phyloP scores from a whole-genome alignment of 1,284 basidiomycete species.

The Phellopilus nigrolimitatus region DNA sequence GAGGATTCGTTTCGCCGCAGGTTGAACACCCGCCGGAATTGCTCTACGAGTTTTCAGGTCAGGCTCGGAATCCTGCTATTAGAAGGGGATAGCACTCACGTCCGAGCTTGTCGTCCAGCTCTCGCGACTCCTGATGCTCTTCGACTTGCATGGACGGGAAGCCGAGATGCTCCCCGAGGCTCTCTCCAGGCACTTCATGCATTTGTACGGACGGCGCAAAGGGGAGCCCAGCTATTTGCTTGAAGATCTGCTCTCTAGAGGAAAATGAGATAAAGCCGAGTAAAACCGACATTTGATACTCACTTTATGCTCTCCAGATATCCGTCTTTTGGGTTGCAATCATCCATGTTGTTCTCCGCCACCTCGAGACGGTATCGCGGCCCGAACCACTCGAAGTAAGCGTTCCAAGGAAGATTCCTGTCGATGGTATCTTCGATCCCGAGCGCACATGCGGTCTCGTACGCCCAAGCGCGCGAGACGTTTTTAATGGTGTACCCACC shows the following conservation, averaged over 20 bases:
- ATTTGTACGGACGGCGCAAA: constrained; percentile 86
- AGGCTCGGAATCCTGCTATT: not conserved
- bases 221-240: constrained; percentile 73
- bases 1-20: constrained; percentile 48
- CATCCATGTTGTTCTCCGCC: constrained; percentile 89
- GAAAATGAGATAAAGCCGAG: constrained; percentile 8
- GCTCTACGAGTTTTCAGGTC: constrained; percentile 38
- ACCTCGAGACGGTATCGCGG: constrained; percentile 95
- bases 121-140: constrained; percentile 44
- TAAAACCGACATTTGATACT: constrained; percentile 25
- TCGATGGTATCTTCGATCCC: constrained; percentile 78
- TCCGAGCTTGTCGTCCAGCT: constrained; percentile 62
- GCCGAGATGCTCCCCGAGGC: constrained; percentile 58
- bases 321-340: constrained; percentile 79
- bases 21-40: constrained; percentile 57
- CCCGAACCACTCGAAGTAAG: constrained; percentile 98
- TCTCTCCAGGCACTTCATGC: constrained; percentile 76
- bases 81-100: constrained; percentile 43
- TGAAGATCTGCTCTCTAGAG: constrained; percentile 62
- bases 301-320: constrained; percentile 81
- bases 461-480: constrained; percentile 93
- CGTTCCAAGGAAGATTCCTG: constrained; percentile 87
- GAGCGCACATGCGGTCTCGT: constrained; percentile 92
- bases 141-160: constrained; percentile 38
- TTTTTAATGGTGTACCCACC: constrained; percentile 98